Evolutionary conservation across 345 rosid species (phyloP).

Genomic region (Rhizophora mangle): DNA sequence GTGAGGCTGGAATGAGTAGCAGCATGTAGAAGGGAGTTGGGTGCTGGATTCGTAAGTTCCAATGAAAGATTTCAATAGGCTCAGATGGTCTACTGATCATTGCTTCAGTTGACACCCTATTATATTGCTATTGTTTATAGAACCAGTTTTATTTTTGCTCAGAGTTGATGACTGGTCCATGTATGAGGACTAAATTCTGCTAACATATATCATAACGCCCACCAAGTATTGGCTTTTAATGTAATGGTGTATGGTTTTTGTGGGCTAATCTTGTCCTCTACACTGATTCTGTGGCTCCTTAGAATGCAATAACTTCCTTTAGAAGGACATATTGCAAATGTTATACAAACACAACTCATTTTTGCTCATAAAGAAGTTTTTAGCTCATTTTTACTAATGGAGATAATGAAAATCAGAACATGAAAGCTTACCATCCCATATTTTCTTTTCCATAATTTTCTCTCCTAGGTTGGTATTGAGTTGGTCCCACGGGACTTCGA

Average conservation of each 20-base stretch:
- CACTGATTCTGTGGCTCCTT: too few relatives aligned
- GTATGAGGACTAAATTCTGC: background rate
- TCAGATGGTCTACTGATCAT: background rate
- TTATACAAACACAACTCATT: too few relatives aligned
- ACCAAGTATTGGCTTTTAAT: constrained; percentile 8
- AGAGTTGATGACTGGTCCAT: background rate
- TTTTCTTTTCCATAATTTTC: background rate
- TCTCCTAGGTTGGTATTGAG: constrained; percentile 85
- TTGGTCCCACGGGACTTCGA: constrained; percentile 94
- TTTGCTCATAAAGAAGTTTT: too few relatives aligned
- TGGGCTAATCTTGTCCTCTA: too few relatives aligned
- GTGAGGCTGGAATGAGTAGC: background rate
- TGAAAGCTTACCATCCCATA: constrained; percentile 10
- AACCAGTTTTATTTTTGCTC: too few relatives aligned
- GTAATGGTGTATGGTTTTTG: too few relatives aligned
- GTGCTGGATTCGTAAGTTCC: background rate
- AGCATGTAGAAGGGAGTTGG: background rate
- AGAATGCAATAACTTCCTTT: too few relatives aligned
- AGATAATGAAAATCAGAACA: constrained; percentile 7
- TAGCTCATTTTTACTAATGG: background rate
- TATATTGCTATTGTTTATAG: background rate
- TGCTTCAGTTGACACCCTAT: background rate
- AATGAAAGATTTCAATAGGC: background rate
- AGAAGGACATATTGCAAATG: too few relatives aligned
- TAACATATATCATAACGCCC: background rate